Evolutionary conservation across 768 basidiomycete species (phyloP).

Genomic region (Lactarius hatsudake): DNA sequence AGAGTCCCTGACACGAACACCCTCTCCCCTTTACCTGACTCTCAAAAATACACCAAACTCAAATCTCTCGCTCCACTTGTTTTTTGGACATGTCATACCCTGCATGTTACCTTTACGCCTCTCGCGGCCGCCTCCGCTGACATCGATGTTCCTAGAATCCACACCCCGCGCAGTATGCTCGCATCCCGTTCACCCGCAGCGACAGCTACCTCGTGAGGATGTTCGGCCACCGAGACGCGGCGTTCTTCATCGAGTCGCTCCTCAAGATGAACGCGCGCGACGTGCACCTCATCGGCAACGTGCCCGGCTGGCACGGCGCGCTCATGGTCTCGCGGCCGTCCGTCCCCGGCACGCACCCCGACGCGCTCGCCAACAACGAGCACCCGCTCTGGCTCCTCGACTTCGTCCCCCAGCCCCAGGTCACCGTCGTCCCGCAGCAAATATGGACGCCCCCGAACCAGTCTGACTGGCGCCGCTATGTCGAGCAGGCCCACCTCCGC

Average conservation of each 20-base stretch:
- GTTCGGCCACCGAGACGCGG: constrained; percentile 19
- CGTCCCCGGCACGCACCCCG: background rate
- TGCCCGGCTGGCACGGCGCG: constrained; percentile 11
- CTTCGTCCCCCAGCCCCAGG: background rate
- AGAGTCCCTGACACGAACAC: background rate
- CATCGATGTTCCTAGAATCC: background rate
- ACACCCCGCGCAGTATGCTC: background rate
- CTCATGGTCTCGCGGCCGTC: constrained; percentile 13
- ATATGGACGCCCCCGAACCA: constrained; percentile 23
- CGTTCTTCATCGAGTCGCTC: constrained; percentile 19
- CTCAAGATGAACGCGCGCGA: constrained; percentile 5
- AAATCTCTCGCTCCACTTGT: background rate
- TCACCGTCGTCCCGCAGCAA: constrained; percentile 15
- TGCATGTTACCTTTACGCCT: background rate
- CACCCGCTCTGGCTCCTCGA: constrained; percentile 20
- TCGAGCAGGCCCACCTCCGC: constrained; percentile 19
- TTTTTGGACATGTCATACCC: constrained; percentile 1
- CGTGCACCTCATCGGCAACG: constrained; percentile 10
- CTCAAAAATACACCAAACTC: background rate
- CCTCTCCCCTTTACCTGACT: background rate
- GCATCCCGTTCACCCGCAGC: background rate
- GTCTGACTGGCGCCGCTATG: constrained; percentile 25
- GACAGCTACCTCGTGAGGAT: constrained; percentile 16
- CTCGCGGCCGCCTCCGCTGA: background rate
- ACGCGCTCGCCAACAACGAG: background rate